Base-by-base conservation (phyloP, 768 basidiomycete genomes). In the Lanmaoa rubissima region DNA sequence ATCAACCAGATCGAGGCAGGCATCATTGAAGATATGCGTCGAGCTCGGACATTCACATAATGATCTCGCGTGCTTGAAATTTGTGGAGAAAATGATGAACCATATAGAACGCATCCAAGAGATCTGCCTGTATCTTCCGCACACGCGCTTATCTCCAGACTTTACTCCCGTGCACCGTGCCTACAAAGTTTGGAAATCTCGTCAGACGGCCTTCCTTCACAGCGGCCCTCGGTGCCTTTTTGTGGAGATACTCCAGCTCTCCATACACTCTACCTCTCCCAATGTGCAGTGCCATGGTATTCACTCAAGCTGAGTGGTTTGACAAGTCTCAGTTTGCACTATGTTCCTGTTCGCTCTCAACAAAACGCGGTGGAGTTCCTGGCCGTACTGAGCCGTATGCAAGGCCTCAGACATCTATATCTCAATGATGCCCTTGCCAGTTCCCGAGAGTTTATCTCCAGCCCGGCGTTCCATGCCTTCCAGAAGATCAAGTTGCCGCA, bases 1-100 rank as follows among this genome's bases (percentile, higher is more conserved):
- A 74, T 48, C 79, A 26, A 64, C 59, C 26, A 70, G 78, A 16
- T 81, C 79, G 0, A 77, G 76, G 51, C 73, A 65, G 65, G 0
- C n/a, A 32, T 10, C 32, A 32, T 32, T 32, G 32, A 32, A 32
- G 32, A 32, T 32, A 32, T 11, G 1, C 28, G 28, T 28, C 7
- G 5, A 28, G 3, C 28, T 28, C 28, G 28, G 28, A 2, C 7
- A 13, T 12, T 3, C 12, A 21, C 5, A 11, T 12, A 19, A 19
- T 19, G 11, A 14, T 28, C 28, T 1, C 28, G 4, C 1, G n/a
- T 24, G 47, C 19, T 14, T 21, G 5, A 10, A 13, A 10, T 21
- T 48, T 9, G 4, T 31, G 32, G 32, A 32, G 32, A 32, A 32
- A 10, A 10, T 34, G 13, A 19, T 11, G 34, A 9, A 24, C 11